Evolutionary conservation across 129 eudicot species (phyloP).

Genomic region (Helianthus tuberosus): DNA sequence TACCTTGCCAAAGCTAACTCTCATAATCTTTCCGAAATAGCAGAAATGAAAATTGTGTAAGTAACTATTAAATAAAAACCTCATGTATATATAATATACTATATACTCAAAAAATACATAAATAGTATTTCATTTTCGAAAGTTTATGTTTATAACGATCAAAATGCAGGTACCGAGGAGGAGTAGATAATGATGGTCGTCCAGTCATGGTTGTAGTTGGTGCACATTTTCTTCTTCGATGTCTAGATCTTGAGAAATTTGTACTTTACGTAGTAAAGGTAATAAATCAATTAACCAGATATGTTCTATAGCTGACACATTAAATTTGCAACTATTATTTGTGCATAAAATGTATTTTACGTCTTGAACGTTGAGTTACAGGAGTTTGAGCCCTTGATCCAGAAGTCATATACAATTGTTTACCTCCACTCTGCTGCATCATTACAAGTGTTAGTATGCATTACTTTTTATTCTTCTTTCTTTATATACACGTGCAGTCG

Average conservation of each 20-base stretch:
- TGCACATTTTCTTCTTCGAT: conserved; percentile 90
- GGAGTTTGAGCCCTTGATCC: conserved; percentile 93
- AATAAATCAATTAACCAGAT: conserved; percentile 10
- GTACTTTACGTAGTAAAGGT: conserved; percentile 79
- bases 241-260: conserved; percentile 90
- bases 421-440: conserved; percentile 94
- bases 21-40: conserved; percentile 90
- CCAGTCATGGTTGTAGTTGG: conserved; percentile 95
- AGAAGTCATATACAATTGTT: conserved; percentile 83
- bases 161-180: conserved; percentile 71
- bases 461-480: neutral
- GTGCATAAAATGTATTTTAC: conserved; percentile 6
- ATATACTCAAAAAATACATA: neutral
- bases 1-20: conserved; percentile 96
- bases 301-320: neutral
- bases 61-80: neutral
- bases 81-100: too few relatives aligned
- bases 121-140: conserved; percentile 11
- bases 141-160: neutral
- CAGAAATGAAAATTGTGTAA: conserved; percentile 98
- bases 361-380: conserved; percentile 40
- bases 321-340: neutral
- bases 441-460: conserved; percentile 65
- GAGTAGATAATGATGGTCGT: conserved; percentile 90
- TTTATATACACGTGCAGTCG: neutral